Evolutionary conservation across 331 rosid species (phyloP), one percentile per base, ranked within the genome.

Genomic region (Saraca asoca): DNA sequence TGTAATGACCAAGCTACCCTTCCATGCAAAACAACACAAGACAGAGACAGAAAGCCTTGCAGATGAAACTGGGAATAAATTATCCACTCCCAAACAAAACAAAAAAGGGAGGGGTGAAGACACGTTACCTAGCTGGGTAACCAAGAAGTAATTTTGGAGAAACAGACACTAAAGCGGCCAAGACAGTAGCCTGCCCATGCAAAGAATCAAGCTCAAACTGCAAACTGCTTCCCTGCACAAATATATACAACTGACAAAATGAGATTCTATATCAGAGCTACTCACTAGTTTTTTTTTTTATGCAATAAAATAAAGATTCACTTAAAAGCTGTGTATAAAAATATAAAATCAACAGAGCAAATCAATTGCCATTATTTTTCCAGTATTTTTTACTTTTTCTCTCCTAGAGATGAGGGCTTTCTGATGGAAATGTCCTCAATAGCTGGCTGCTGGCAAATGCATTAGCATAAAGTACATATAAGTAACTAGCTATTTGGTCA

Each of bases 111-210:
- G 19, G 34, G 38, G 48, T 44, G 48, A 50, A 59, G 59, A 52
- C 45, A 78, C 38, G 68, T 82, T 69, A 93, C 98, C 96, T 84
- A 57, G 98, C 78, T 8, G 98, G 98, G 78, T 87, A 93, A 77
- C 98, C 98, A 77, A 90, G 96, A 58, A 90, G 98, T 64, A 93
- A 71, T 74, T 84, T 93, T 71, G 95, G 98, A 51, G 97, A 90
- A 71, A 90, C 77, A 55, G 96, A 86, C 44, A 93, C 95, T 78
- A 93, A 79, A 70, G 96, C 90, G 67, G 98, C 91, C 85, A 93
- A 84, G 57, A 90, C 86, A 66, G 91, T 72, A 74, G 98, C 96
- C 73, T 93, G 98, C 24, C 98, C 98, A 51, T 93, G 91, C 83
- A 93, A 82, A 55, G 95, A 87, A 76, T 93, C 86, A 5, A 93